Evolutionary conservation across 768 basidiomycete species (phyloP).

Genomic region (Panaeolus cyanescens): DNA sequence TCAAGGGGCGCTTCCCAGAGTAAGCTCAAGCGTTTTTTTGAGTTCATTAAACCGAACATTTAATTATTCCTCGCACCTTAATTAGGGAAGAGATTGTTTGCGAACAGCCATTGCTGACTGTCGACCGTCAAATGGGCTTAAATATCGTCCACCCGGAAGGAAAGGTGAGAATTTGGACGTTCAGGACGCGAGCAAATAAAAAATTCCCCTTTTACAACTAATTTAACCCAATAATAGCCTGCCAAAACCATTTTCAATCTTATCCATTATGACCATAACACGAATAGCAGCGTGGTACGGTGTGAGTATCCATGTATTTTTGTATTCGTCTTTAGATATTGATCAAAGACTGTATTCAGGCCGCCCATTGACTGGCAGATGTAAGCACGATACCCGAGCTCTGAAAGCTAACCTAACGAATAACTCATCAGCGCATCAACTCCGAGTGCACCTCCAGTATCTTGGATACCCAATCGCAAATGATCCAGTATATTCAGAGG

Average conservation of each 20-base stretch:
- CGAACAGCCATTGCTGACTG: slow-evolving; percentile 84
- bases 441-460: slow-evolving; percentile 94
- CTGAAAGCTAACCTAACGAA: slow-evolving; percentile 5
- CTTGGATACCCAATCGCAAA: slow-evolving; percentile 94
- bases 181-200: not conserved
- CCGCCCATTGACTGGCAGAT: slow-evolving; percentile 88
- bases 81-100: slow-evolving; percentile 78
- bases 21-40: slow-evolving; percentile 38
- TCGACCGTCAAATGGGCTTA: slow-evolving; percentile 95
- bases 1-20: slow-evolving; percentile 84
- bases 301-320: slow-evolving; percentile 54
- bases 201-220: slow-evolving; percentile 2
- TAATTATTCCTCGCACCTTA: not conserved
- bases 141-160: slow-evolving; percentile 96
- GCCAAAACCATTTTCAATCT: slow-evolving; percentile 89
- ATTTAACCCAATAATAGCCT: slow-evolving; percentile 43
- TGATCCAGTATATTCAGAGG: slow-evolving; percentile 89
- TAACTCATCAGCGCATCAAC: slow-evolving; percentile 81
- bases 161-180: slow-evolving; percentile 56
- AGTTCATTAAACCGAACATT: not conserved
- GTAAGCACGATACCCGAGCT: slow-evolving; percentile 47
- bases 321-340: slow-evolving; percentile 2
- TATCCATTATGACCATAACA: slow-evolving; percentile 76
- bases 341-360: slow-evolving; percentile 43
- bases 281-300: slow-evolving; percentile 83